These are phyloP conservation scores for Aurifilum marmelostoma DNA, from an alignment of 2,329 filamentous ascomycete species.

Conservation along the genomic window DNA sequence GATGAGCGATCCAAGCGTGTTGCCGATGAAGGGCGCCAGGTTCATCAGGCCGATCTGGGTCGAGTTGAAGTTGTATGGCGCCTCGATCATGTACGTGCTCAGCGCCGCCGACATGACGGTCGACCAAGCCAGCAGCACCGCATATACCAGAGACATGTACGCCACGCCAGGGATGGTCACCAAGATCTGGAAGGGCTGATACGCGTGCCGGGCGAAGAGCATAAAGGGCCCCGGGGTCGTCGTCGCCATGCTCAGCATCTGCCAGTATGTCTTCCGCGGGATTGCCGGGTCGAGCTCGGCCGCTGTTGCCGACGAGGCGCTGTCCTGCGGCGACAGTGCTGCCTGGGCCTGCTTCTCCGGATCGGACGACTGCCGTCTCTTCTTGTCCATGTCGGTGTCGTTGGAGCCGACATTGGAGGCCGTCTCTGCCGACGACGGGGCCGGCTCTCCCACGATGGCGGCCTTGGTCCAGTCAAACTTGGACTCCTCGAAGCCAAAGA, in stretches of 20 bases:
- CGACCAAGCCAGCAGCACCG: conserved; percentile 27
- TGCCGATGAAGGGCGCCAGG: conserved; percentile 29
- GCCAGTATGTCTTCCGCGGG: conserved; percentile 28
- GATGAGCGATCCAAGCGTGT: conserved; percentile 39
- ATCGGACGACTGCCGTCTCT: conserved; percentile 5
- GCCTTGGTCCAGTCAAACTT: conserved; percentile 29
- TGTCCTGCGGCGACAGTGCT: neutral
- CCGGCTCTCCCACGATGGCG: neutral
- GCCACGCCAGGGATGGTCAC: conserved; percentile 28
- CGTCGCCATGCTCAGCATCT: conserved; percentile 25
- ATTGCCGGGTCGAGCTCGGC: conserved; percentile 19
- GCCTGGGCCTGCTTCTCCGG: conserved; percentile 22
- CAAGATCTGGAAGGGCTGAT: conserved; percentile 29
- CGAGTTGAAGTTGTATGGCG: conserved; percentile 27
- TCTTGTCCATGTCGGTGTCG: neutral
- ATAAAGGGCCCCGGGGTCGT: conserved; percentile 25
- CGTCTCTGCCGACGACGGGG: neutral
- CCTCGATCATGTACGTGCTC: conserved; percentile 27
- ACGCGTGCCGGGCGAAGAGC: conserved; percentile 27
- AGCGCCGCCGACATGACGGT: conserved; percentile 27
- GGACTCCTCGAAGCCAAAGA: conserved; percentile 29
- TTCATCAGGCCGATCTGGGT: conserved; percentile 29
- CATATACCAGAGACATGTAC: conserved; percentile 29
- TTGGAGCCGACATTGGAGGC: conserved; percentile 2
- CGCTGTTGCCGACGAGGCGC: neutral